Evolutionary conservation across 768 basidiomycete species (phyloP).

Genomic region (Tricholoma matsutake): DNA sequence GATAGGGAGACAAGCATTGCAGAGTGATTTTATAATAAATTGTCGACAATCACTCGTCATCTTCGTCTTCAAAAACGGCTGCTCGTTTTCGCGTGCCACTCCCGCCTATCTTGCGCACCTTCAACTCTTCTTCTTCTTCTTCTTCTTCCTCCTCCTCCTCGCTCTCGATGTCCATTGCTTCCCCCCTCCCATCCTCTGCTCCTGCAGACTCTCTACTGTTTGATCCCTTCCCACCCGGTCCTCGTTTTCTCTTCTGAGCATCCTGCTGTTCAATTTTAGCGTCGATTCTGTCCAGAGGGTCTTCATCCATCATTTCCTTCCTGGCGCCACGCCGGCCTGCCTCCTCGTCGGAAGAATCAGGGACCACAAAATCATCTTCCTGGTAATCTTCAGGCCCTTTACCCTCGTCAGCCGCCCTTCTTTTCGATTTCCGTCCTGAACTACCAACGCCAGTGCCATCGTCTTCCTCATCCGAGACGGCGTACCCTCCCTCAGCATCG

Average conservation of each 20-base stretch:
- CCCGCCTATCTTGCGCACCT: conserved; percentile 50
- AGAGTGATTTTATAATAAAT: conserved; percentile 3
- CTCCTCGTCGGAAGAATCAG: conserved; percentile 73
- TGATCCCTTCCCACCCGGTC: conserved; percentile 26
- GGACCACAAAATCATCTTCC: conserved; percentile 82
- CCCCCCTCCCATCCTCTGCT: conserved; percentile 27
- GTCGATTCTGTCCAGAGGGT: conserved; percentile 67
- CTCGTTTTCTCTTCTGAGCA: conserved; percentile 43
- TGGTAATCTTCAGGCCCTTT: conserved; percentile 69
- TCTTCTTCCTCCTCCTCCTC: conserved; percentile 55
- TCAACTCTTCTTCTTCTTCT: conserved; percentile 68
- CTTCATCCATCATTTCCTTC: conserved; percentile 46
- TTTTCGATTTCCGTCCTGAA: conserved; percentile 42
- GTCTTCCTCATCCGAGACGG: conserved; percentile 60
- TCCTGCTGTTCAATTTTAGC: conserved; percentile 62
- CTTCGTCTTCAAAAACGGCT: conserved; percentile 61
- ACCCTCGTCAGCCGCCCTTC: conserved; percentile 48
- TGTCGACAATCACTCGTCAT: conserved; percentile 43
- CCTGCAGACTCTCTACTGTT: conserved; percentile 15
- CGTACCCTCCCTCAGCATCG: conserved; percentile 42
- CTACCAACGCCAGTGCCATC: conserved; percentile 26
- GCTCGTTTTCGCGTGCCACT: conserved; percentile 52
- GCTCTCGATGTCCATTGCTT: conserved; percentile 25
- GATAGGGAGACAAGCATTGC: not conserved
- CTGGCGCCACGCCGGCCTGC: conserved; percentile 39